Evolutionary conservation across 2,329 filamentous ascomycete genomes (phyloP).

Genomic region (Trichoderma sp.): DNA sequence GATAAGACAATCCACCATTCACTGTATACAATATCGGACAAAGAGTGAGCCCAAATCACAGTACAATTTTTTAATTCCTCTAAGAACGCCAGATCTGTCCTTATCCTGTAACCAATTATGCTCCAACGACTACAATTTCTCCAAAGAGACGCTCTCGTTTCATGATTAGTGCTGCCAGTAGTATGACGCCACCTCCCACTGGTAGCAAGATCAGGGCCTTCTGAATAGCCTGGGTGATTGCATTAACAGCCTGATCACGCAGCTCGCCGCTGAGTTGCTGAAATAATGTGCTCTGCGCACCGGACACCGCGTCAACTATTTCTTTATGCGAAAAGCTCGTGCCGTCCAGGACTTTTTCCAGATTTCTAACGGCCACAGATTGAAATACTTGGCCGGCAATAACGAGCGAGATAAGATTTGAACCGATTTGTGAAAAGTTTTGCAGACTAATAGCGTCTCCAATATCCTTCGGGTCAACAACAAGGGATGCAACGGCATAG

Average conservation of each 20-base stretch:
- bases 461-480: background rate
- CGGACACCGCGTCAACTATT: background rate
- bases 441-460: background rate
- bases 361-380: background rate
- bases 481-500: background rate
- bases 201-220: background rate
- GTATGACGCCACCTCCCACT: background rate
- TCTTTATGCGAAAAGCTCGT: background rate
- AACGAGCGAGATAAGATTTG: background rate
- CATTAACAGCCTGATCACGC: background rate
- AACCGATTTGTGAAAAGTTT: background rate
- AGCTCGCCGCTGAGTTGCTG: background rate
- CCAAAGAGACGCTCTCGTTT: background rate
- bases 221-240: background rate
- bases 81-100: background rate
- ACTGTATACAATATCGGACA: background rate
- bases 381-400: background rate
- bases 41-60: background rate
- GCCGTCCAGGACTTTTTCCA: background rate
- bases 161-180: background rate
- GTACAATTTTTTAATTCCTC: background rate
- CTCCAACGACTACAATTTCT: background rate
- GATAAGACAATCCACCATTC: background rate
- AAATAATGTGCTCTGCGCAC: background rate
- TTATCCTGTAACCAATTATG: background rate